Evolutionary conservation across 768 basidiomycete species (phyloP).

Genomic region (Tylopilus vinaceipallidus): DNA sequence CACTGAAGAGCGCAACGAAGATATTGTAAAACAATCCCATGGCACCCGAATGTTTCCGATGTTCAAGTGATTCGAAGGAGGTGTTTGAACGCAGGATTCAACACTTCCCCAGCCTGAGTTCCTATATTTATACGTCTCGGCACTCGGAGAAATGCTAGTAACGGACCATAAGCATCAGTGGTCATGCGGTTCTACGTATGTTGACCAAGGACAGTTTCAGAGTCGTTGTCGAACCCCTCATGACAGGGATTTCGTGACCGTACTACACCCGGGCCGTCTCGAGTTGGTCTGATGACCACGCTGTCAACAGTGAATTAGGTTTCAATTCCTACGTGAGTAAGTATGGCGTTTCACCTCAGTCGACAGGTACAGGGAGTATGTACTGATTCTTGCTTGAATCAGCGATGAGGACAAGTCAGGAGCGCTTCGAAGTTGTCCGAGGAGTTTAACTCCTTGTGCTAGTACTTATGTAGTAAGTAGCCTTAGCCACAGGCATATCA

Average conservation of each 20-base stretch:
- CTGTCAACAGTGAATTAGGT: neutral
- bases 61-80: neutral
- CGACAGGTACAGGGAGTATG: neutral
- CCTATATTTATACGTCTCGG: slow-evolving; percentile 2
- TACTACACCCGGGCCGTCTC: neutral
- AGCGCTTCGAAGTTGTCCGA: too few relatives aligned
- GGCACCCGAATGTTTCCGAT: neutral
- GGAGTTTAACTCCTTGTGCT: too few relatives aligned
- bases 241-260: too few relatives aligned
- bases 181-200: neutral
- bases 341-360: neutral
- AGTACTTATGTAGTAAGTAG: too few relatives aligned
- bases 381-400: too few relatives aligned
- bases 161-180: neutral
- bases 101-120: neutral
- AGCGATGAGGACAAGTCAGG: too few relatives aligned
- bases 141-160: neutral
- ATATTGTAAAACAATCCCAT: slow-evolving; percentile 19
- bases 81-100: neutral
- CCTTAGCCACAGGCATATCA: too few relatives aligned
- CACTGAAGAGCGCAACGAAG: slow-evolving; percentile 20
- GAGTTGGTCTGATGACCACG: too few relatives aligned
- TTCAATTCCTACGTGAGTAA: neutral
- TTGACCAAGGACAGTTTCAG: neutral
- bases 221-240: neutral